Conservation (phyloP, 2,329 filamentous ascomycete species). For the Epichloe bromicola region DNA sequence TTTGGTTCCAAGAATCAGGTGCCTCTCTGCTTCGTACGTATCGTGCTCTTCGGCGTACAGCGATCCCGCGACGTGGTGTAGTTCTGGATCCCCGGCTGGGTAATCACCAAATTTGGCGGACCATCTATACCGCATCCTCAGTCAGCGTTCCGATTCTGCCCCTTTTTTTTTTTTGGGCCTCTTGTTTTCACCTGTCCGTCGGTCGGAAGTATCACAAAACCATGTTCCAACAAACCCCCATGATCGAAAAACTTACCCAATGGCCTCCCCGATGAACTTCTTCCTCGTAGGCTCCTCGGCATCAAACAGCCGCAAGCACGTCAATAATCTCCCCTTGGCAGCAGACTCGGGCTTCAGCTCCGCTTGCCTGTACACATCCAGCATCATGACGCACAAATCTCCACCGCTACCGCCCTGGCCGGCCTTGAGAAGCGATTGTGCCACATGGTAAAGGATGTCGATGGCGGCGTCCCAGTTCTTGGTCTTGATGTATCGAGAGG, state of each 20-base stretch:
- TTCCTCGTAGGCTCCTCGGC: constrained; percentile 80
- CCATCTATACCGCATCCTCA: constrained; percentile 40
- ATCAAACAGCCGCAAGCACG: constrained; percentile 68
- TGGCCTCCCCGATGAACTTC: constrained; percentile 78
- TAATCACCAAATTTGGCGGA: constrained; percentile 74
- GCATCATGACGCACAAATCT: constrained; percentile 73
- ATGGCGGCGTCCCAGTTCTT: constrained; percentile 74
- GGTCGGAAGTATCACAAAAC: background rate
- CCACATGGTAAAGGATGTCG: constrained; percentile 74
- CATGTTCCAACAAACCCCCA: background rate
- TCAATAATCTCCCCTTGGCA: constrained; percentile 63
- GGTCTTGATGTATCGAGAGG: constrained; percentile 83
- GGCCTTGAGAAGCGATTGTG: constrained; percentile 73
- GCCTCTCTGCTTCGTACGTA: constrained; percentile 82
- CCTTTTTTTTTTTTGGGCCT: background rate
- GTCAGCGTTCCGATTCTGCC: constrained; percentile 1
- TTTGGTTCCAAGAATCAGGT: constrained; percentile 76
- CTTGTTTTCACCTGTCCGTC: background rate
- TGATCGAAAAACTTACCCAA: constrained; percentile 42
- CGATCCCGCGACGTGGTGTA: constrained; percentile 82
- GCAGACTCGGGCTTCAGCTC: constrained; percentile 64
- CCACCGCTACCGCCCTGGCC: constrained; percentile 91
- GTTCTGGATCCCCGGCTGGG: constrained; percentile 82
- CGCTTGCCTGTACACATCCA: constrained; percentile 85
- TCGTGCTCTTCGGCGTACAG: constrained; percentile 90